These are phyloP conservation scores for Hippophae tibetana DNA, from an alignment of 306 rosid species.

Conservation along the genomic window DNA sequence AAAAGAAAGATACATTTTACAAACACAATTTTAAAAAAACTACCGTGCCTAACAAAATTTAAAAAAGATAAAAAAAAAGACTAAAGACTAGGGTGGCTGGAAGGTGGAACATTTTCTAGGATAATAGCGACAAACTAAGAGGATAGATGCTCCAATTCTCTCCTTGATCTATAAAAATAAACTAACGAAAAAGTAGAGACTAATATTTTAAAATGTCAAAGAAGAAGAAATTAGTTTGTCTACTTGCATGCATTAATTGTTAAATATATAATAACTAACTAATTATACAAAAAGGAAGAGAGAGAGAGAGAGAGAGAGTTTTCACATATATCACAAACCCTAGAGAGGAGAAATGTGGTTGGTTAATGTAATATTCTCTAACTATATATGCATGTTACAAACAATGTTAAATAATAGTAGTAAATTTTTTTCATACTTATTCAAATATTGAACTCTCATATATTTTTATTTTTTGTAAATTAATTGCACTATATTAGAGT, in stretches of 20 bases:
- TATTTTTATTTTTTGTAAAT: no score
- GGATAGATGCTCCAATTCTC: slow-evolving; percentile 50
- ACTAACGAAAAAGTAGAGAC: slow-evolving; percentile 36
- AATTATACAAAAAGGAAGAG: slow-evolving; percentile 53
- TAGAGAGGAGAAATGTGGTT: slow-evolving; percentile 21
- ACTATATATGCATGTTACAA: no score
- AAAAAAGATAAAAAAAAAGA: no score
- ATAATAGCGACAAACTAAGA: slow-evolving; percentile 57
- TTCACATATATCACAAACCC: slow-evolving; percentile 30
- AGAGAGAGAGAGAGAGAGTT: slow-evolving; percentile 27
- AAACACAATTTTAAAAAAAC: no score
- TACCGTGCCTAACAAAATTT: no score
- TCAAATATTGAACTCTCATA: no score
- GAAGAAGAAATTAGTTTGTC: slow-evolving; percentile 48
- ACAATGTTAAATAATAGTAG: no score
- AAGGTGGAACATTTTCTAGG: slow-evolving; percentile 46
- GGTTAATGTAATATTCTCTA: slow-evolving; percentile 18
- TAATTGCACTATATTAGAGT: no score
- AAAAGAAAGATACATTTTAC: no score
- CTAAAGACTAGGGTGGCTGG: slow-evolving; percentile 14
- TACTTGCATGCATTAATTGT: slow-evolving; percentile 44
- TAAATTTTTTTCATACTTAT: no score
- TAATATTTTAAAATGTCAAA: slow-evolving; percentile 19
- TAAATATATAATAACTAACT: slow-evolving; percentile 44
- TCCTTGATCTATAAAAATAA: slow-evolving; percentile 28